A percentile compares a stretch with the other conserved stretches of the same genome.
phyloP scores from a whole-genome alignment of 2,329 filamentous ascomycete species.

The Calonectria henricotiae region DNA sequence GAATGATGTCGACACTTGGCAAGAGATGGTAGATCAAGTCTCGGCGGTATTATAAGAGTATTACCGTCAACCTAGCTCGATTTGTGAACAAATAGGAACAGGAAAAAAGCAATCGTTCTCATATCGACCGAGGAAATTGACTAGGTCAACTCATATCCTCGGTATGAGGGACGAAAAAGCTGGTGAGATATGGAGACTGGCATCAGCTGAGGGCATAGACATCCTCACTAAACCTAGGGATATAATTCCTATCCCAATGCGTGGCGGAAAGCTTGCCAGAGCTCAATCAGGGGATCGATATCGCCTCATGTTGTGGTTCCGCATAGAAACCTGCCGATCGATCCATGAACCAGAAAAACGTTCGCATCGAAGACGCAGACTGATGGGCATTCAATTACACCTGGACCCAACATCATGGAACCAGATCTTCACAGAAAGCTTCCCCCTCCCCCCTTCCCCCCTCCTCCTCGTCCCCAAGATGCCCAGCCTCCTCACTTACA shows the following conservation, averaged over 20 bases:
- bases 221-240: background rate
- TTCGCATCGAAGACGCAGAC: background rate
- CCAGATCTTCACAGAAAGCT: background rate
- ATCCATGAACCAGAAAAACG: background rate
- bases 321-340: background rate
- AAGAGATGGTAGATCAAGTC: constrained; percentile 1
- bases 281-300: background rate
- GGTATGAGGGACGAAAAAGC: background rate
- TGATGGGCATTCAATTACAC: background rate
- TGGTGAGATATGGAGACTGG: background rate
- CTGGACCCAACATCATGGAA: constrained; percentile 20
- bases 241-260: background rate
- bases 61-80: background rate
- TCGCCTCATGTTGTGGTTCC: background rate
- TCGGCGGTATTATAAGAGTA: constrained; percentile 11
- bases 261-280: background rate
- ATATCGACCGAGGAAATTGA: constrained; percentile 2
- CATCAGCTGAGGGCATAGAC: background rate
- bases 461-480: background rate
- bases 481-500: background rate
- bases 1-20: constrained; percentile 18
- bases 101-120: background rate
- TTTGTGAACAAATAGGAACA: background rate
- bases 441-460: background rate
- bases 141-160: background rate